Evolutionary conservation across 345 rosid species (phyloP).

Genomic region (Cardiospermum halicacabum): DNA sequence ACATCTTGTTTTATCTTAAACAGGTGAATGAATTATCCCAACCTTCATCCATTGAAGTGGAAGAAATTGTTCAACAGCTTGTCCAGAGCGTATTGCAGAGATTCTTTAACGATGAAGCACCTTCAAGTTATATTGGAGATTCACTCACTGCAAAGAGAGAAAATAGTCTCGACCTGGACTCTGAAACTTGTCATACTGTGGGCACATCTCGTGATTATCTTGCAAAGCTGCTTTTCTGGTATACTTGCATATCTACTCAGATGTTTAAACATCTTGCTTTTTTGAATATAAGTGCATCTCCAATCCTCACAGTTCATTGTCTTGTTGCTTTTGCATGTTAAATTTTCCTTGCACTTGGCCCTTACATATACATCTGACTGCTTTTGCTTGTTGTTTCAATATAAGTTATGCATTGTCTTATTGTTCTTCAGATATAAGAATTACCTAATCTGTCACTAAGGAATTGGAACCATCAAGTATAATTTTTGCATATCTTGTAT

Average conservation of each 20-base stretch:
- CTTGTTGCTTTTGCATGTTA: neutral
- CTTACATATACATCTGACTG: neutral
- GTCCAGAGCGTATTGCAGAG: constrained; percentile 53
- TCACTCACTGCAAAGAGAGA: constrained; percentile 25
- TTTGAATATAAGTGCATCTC: neutral
- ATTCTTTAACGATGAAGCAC: constrained; percentile 42
- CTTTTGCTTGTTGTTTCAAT: no score
- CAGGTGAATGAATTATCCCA: constrained; percentile 78
- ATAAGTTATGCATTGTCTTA: no score
- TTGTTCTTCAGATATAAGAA: no score
- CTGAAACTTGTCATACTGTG: constrained; percentile 37
- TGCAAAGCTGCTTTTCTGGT: constrained; percentile 96
- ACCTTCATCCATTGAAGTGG: constrained; percentile 82
- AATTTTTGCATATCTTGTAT: neutral
- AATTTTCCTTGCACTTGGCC: neutral
- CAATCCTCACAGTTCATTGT: neutral
- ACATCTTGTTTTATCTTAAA: constrained; percentile 6
- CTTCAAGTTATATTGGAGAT: constrained; percentile 29
- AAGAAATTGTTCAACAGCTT: constrained; percentile 80
- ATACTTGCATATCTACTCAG: constrained; percentile 10
- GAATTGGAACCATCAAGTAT: no score
- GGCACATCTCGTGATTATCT: constrained; percentile 85
- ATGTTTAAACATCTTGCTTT: neutral
- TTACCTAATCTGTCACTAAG: no score
- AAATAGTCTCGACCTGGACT: constrained; percentile 27